Percentiles rank a stretch among this genome's conserved stretches.
These are phyloP conservation scores for Rubroshorea leprosula DNA, from an alignment of 345 rosid species.

Conservation along the genomic window DNA sequence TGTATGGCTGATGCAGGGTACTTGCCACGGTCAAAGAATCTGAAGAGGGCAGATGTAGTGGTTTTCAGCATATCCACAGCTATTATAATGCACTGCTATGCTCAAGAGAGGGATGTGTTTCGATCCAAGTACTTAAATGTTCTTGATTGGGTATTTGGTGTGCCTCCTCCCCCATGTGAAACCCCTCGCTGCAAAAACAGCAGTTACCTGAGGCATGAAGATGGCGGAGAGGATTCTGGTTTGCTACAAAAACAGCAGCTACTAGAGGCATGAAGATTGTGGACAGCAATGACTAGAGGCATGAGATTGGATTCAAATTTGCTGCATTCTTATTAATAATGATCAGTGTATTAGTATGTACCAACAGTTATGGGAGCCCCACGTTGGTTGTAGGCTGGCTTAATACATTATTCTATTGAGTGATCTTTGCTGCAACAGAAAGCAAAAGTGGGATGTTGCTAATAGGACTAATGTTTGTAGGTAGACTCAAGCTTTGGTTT, in stretches of 20 bases:
- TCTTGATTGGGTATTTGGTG: slow-evolving; percentile 93
- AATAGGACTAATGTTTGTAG: too few species aligned
- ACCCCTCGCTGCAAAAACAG: slow-evolving; percentile 37
- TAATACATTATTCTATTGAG: too few species aligned
- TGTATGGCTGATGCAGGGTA: slow-evolving; percentile 68
- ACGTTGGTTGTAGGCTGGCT: too few species aligned
- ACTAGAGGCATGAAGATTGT: not conserved
- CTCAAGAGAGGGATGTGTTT: slow-evolving; percentile 83
- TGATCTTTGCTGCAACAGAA: too few species aligned
- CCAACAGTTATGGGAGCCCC: too few species aligned
- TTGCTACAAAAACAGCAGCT: not conserved
- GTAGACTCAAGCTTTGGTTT: too few species aligned
- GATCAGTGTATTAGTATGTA: not conserved
- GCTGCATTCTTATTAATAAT: not conserved
- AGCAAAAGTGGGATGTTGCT: too few species aligned
- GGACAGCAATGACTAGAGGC: not conserved
- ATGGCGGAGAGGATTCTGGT: not conserved
- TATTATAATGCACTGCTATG: slow-evolving; percentile 89
- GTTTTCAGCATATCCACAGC: slow-evolving; percentile 83
- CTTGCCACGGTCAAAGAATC: slow-evolving; percentile 41
- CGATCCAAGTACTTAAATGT: slow-evolving; percentile 89
- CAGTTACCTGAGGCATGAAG: not conserved
- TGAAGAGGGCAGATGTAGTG: slow-evolving; percentile 78
- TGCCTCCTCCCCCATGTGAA: slow-evolving; percentile 63
- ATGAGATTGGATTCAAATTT: too few species aligned